These are phyloP conservation scores for Candida sanyiensis DNA, from an alignment of 805 yeast genomes.

Conservation along the genomic window DNA sequence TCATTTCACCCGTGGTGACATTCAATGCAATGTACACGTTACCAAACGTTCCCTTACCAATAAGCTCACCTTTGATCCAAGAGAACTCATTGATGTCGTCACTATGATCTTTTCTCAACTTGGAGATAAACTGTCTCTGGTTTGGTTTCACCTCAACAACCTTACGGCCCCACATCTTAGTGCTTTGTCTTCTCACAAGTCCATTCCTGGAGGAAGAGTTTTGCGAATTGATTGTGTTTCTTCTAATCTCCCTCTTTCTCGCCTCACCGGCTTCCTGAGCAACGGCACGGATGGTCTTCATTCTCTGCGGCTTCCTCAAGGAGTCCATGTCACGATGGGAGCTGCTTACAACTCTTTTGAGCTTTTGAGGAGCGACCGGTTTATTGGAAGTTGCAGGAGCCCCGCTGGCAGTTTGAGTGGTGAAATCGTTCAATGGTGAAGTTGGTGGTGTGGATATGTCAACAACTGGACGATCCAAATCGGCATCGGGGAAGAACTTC, in stretches of 20 bases:
- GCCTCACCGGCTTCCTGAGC: constrained; percentile 84
- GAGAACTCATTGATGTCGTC: constrained; percentile 83
- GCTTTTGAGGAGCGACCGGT: constrained; percentile 5
- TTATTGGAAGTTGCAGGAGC: neutral
- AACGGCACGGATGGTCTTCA: constrained; percentile 89
- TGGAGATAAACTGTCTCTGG: constrained; percentile 55
- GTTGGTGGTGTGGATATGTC: constrained; percentile 62
- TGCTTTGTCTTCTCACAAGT: constrained; percentile 66
- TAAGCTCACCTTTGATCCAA: constrained; percentile 96
- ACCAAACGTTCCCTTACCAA: constrained; percentile 96
- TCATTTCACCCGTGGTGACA: constrained; percentile 96
- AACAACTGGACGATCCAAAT: constrained; percentile 85
- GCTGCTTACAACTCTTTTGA: constrained; percentile 21
- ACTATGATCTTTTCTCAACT: constrained; percentile 48
- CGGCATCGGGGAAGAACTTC: constrained; percentile 85
- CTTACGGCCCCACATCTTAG: constrained; percentile 96
- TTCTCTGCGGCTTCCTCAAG: constrained; percentile 43
- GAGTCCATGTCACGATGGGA: constrained; percentile 17
- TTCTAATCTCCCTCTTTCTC: constrained; percentile 33
- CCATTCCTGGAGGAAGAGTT: constrained; percentile 22
- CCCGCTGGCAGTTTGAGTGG: neutral
- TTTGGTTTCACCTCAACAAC: constrained; percentile 85
- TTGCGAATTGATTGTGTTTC: constrained; percentile 10
- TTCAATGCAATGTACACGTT: constrained; percentile 87
- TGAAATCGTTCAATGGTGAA: constrained; percentile 35